A percentile compares a stretch with the other conserved stretches of the same genome.
Conservation (phyloP, 495 filamentous ascomycete genomes). For the Opeltia flavorubescens region DNA sequence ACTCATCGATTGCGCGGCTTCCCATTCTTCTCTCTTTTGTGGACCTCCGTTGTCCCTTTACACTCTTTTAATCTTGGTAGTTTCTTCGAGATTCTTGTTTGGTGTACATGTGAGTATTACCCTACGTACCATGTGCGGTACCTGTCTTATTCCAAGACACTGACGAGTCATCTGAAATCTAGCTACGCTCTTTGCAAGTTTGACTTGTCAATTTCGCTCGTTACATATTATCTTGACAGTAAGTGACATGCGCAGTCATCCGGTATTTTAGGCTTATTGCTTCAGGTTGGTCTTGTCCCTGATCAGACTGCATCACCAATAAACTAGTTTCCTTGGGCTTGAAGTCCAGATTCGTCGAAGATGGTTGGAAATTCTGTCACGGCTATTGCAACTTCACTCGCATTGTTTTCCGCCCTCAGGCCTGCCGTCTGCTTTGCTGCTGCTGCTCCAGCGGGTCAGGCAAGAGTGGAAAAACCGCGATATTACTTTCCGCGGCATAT, state of each 20-base stretch:
- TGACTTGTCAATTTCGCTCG: conserved; percentile 49
- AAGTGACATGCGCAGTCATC: conserved; percentile 21
- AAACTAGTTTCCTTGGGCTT: neutral
- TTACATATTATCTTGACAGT: conserved; percentile 39
- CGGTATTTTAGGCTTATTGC: neutral
- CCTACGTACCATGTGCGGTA: too few relatives aligned
- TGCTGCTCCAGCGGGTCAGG: conserved; percentile 10
- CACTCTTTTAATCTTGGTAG: conserved; percentile 14
- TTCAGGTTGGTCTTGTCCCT: conserved; percentile 19
- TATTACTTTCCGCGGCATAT: conserved; percentile 47
- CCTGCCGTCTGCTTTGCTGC: conserved; percentile 22
- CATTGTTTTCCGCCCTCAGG: conserved; percentile 35
- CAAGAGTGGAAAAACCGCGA: conserved; percentile 27
- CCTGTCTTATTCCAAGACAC: too few relatives aligned
- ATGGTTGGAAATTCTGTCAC: conserved; percentile 34
- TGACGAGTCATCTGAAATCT: conserved; percentile 6
- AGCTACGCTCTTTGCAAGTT: conserved; percentile 41
- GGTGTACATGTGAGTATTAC: neutral
- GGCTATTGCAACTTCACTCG: conserved; percentile 33
- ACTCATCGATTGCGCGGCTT: conserved; percentile 12
- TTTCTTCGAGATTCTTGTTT: neutral
- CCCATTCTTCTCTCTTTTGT: conserved; percentile 7
- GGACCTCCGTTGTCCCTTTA: conserved; percentile 14
- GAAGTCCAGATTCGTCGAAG: neutral
- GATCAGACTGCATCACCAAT: neutral